A percentile compares a stretch with the other conserved stretches of the same genome.
These are phyloP conservation scores for Chlorociboria aeruginascens DNA, from an alignment of 495 filamentous ascomycete genomes.

Conservation along the genomic window DNA sequence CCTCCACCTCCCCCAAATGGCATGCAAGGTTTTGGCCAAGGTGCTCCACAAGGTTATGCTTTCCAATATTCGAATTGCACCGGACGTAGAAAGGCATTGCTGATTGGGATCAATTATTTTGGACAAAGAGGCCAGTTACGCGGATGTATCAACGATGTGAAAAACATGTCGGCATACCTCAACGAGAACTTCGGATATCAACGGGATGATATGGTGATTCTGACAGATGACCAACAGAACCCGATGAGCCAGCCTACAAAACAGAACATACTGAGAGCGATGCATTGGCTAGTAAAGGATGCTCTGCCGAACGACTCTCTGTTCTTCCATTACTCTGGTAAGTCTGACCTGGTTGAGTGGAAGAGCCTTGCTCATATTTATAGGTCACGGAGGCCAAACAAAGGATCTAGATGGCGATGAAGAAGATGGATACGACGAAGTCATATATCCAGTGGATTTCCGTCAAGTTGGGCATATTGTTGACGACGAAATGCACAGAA, in stretches of 20 bases:
- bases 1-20: conserved; percentile 48
- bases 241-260: conserved; percentile 96
- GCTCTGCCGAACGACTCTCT: conserved; percentile 88
- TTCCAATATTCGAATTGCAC: conserved; percentile 92
- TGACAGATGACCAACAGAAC: conserved; percentile 95
- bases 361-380: conserved; percentile 4
- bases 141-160: conserved; percentile 96
- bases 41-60: conserved; percentile 64
- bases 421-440: conserved; percentile 93
- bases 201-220: conserved; percentile 93
- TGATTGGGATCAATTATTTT: conserved; percentile 98
- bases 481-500: conserved; percentile 96
- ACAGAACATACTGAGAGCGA: conserved; percentile 87
- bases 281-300: conserved; percentile 98
- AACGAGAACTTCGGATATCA: conserved; percentile 88
- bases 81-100: conserved; percentile 77
- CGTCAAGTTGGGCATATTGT: conserved; percentile 82
- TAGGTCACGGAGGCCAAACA: conserved; percentile 95
- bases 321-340: conserved; percentile 98
- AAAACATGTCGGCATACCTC: conserved; percentile 91
- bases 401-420: conserved; percentile 90
- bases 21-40: conserved; percentile 59
- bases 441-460: conserved; percentile 97
- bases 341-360: not conserved
- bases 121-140: conserved; percentile 81